phyloP scores from a whole-genome alignment of 2,329 filamentous ascomycete species.

The Alternaria longipes region DNA sequence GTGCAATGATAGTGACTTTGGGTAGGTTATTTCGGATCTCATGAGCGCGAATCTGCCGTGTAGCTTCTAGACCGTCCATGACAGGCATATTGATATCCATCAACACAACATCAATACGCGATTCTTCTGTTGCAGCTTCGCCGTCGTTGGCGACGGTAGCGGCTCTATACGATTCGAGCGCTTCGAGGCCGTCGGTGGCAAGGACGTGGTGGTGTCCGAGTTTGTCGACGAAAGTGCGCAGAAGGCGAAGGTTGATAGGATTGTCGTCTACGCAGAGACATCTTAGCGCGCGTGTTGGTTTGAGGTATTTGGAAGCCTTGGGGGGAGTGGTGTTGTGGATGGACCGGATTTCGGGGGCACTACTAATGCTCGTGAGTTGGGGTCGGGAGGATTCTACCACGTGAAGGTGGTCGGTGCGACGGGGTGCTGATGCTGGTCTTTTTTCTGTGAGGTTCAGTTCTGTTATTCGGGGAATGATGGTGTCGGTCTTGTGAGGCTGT shows the following conservation, averaged over 20 bases:
- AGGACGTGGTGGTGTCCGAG: constrained; percentile 45
- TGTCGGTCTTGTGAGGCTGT: constrained; percentile 22
- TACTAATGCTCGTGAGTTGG: constrained; percentile 37
- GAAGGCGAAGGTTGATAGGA: constrained; percentile 51
- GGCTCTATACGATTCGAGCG: constrained; percentile 43
- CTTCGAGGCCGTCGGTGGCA: constrained; percentile 50
- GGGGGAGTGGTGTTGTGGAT: constrained; percentile 20
- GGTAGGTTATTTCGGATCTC: constrained; percentile 55
- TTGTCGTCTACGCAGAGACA: constrained; percentile 54
- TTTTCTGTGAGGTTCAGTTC: constrained; percentile 41
- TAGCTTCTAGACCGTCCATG: constrained; percentile 54
- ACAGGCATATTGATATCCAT: constrained; percentile 53
- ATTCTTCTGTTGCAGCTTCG: constrained; percentile 13
- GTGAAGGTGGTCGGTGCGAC: constrained; percentile 14
- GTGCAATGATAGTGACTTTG: constrained; percentile 60
- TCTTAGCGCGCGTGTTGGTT: constrained; percentile 33
- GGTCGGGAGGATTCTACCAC: constrained; percentile 33
- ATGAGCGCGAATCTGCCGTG: constrained; percentile 54
- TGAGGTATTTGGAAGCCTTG: constrained; percentile 29
- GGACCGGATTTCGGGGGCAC: constrained; percentile 45
- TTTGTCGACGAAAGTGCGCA: constrained; percentile 49
- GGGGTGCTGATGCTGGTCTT: constrained; percentile 11
- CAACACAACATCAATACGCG: constrained; percentile 42
- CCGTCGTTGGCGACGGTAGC: constrained; percentile 10
- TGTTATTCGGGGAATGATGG: constrained; percentile 26